Conservation (phyloP, 331 rosid species). For the Quercus phellos region DNA sequence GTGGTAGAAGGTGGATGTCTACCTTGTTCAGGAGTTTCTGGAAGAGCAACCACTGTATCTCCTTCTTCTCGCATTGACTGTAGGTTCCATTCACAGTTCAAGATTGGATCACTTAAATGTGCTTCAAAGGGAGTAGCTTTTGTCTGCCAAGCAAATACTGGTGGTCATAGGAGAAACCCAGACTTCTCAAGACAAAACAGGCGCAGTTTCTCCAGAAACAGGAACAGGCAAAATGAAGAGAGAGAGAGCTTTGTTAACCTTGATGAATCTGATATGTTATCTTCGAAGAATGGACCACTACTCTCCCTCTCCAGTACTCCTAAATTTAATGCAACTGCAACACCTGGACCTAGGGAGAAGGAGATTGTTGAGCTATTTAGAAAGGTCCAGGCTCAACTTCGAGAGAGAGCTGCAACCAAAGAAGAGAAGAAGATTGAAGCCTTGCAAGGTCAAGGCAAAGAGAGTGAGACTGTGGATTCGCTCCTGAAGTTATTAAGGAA, state of each 20-base stretch:
- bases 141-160: slow-evolving; percentile 48
- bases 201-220: slow-evolving; percentile 48
- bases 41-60: slow-evolving; percentile 41
- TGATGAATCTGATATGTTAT: slow-evolving; percentile 61
- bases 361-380: slow-evolving; percentile 91
- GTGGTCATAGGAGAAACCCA: slow-evolving; percentile 55
- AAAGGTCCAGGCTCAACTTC: slow-evolving; percentile 83
- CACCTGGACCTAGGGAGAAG: slow-evolving; percentile 89
- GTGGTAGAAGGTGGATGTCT: slow-evolving; percentile 55
- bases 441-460: slow-evolving; percentile 50
- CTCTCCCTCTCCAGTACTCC: slow-evolving; percentile 48
- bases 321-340: slow-evolving; percentile 61
- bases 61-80: slow-evolving; percentile 36
- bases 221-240: slow-evolving; percentile 59
- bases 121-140: slow-evolving; percentile 37
- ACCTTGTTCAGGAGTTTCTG: slow-evolving; percentile 50
- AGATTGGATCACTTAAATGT: slow-evolving; percentile 34
- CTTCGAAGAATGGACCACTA: slow-evolving; percentile 68
- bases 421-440: slow-evolving; percentile 72
- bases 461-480: slow-evolving; percentile 71
- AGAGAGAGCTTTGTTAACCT: slow-evolving; percentile 57
- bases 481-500: slow-evolving; percentile 74
- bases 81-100: slow-evolving; percentile 39
- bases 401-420: slow-evolving; percentile 68
- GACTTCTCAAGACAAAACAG: slow-evolving; percentile 74